A percentile compares a stretch with the other conserved stretches of the same genome.
Conservation (phyloP, 148 eudicot species). For the Camellia granthamiana region DNA sequence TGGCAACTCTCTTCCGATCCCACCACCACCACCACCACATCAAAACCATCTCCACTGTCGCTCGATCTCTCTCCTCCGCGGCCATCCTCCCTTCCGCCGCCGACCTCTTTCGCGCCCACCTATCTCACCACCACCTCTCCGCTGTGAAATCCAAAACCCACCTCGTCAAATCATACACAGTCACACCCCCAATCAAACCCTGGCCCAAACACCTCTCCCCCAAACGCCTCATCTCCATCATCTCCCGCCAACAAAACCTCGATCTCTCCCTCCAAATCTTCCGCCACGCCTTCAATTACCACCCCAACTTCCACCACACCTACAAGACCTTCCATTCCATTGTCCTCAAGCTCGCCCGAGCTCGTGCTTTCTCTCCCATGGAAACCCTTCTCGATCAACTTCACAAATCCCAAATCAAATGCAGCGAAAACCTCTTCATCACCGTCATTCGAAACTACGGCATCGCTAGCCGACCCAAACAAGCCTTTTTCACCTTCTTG, state of each 20-base stretch:
- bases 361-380: conserved; percentile 54
- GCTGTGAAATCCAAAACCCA: conserved; percentile 35
- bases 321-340: conserved; percentile 56
- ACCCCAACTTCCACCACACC: conserved; percentile 54
- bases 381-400: conserved; percentile 48
- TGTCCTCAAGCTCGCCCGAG: conserved; percentile 63
- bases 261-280: conserved; percentile 77
- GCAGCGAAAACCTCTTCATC: conserved; percentile 58
- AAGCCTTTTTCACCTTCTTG: conserved; percentile 55
- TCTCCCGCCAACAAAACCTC: conserved; percentile 67
- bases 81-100: background rate
- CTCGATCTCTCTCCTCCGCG: conserved; percentile 2
- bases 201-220: conserved; percentile 70
- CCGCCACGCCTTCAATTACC: conserved; percentile 58
- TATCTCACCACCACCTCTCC: conserved; percentile 34
- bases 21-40: background rate
- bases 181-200: conserved; percentile 71
- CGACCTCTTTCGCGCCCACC: conserved; percentile 25
- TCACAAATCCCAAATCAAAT: conserved; percentile 35
- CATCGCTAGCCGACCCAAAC: conserved; percentile 50
- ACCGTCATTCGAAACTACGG: conserved; percentile 68
- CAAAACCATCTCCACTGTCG: conserved; percentile 1
- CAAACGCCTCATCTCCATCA: conserved; percentile 54
- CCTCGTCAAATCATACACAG: conserved; percentile 48
- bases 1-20: background rate